phyloP scores from a whole-genome alignment of 805 yeast genomes.

The Debaryomyces tyrocola region DNA sequence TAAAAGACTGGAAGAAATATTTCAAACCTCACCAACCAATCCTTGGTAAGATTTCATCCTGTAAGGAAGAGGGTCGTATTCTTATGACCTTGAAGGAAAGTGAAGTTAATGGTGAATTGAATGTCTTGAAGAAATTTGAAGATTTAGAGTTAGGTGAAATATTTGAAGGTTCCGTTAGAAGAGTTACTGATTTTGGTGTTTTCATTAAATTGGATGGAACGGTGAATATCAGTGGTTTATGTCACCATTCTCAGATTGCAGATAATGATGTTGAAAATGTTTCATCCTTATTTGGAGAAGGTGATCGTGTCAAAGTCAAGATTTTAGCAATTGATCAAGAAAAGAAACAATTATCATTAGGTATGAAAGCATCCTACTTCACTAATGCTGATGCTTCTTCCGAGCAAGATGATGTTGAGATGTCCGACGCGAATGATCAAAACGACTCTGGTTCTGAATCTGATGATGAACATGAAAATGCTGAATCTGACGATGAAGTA shows the following conservation, averaged over 20 bases:
- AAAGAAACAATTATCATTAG: conserved; percentile 79
- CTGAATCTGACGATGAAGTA: conserved; percentile 35
- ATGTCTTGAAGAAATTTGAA: conserved; percentile 57
- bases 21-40: conserved; percentile 73
- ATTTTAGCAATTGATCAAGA: conserved; percentile 59
- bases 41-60: conserved; percentile 65
- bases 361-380: conserved; percentile 94
- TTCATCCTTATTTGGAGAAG: conserved; percentile 71
- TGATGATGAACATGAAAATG: conserved; percentile 16
- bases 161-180: conserved; percentile 74
- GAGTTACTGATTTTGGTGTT: conserved; percentile 86
- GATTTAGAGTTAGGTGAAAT: conserved; percentile 71
- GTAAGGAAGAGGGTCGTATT: conserved; percentile 62
- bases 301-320: conserved; percentile 88
- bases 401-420: conserved; percentile 23
- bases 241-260: conserved; percentile 83
- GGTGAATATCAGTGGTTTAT: conserved; percentile 74
- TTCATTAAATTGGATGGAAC: conserved; percentile 81
- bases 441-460: conserved; percentile 25
- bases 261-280: conserved; percentile 63
- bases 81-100: conserved; percentile 79
- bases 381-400: conserved; percentile 29
- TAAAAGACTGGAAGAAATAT: conserved; percentile 85
- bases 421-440: conserved; percentile 21
- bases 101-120: conserved; percentile 70